phyloP scores from a whole-genome alignment of 192 early-diverging fungal species.

The Diversispora epigaea region DNA sequence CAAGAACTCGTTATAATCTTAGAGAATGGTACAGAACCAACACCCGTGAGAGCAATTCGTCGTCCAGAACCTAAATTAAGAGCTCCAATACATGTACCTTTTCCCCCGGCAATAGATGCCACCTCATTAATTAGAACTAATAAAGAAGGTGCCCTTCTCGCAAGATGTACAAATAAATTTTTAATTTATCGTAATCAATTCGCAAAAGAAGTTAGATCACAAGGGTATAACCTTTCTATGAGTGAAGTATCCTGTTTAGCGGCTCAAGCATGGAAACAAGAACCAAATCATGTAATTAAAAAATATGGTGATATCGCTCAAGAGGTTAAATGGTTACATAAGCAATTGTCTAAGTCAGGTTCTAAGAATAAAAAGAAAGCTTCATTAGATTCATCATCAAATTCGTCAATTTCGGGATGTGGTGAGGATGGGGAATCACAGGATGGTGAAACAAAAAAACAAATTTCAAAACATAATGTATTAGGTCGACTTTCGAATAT shows the following conservation, averaged over 20 bases:
- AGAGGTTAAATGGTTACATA: constrained; percentile 29
- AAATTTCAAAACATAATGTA: background rate
- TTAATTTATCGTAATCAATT: constrained; percentile 35
- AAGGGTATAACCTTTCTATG: constrained; percentile 31
- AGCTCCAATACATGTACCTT: constrained; percentile 20
- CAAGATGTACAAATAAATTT: constrained; percentile 33
- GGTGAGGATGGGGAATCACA: background rate
- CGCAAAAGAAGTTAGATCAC: constrained; percentile 14
- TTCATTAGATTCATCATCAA: background rate
- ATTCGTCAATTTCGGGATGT: background rate
- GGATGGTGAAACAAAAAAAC: background rate
- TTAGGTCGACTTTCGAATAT: background rate
- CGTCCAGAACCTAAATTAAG: background rate
- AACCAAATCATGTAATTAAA: constrained; percentile 26
- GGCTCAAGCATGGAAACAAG: constrained; percentile 29
- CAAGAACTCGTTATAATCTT: constrained; percentile 22
- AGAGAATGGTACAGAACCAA: background rate
- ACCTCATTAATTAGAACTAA: constrained; percentile 10
- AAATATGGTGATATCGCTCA: constrained; percentile 25
- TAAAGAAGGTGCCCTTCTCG: constrained; percentile 20
- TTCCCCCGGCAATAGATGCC: constrained; percentile 24
- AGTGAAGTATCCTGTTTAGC: constrained; percentile 30
- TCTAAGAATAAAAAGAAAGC: background rate
- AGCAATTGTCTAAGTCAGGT: constrained; percentile 19
- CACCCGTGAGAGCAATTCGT: constrained; percentile 18